Evolutionary conservation across 1,284 basidiomycete genomes (phyloP), one percentile per base, ranked within the genome.

Genomic region (Kwoniella shivajii): DNA sequence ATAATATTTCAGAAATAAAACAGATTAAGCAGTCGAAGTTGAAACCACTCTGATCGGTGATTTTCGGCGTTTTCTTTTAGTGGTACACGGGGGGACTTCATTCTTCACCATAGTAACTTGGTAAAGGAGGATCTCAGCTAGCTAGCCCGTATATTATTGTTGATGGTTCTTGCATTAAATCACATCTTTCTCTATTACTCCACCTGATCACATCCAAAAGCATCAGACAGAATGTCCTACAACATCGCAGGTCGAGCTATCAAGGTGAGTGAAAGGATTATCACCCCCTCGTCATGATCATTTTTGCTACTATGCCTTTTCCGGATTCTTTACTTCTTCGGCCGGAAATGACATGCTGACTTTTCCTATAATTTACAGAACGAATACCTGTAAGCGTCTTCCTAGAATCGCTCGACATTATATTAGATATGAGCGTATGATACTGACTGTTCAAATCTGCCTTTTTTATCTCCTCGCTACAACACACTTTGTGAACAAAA

Each of bases 161-260:
- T n/a, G n/a, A n/a, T n/a, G n/a, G n/a, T n/a, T n/a, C n/a, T n/a
- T n/a, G n/a, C n/a, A n/a, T n/a, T n/a, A n/a, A n/a, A n/a, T n/a
- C n/a, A 43, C 30, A 27, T 26, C 13, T 27, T 42, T 38, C 38
- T 37, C 26, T 31, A 31, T 36, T 38, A 14, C 42, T n/a, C 48
- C 54, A 41, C 33, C 33, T 34, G 34, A 55, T 39, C 41, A 54
- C 31, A 14, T 29, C 29, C 3, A 41, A 42, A 22, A 18, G 16
- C 54, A 59, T 41, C 41, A 36, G n/a, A 34, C 61, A 75, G 57
- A 56, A 78, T 78, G 77, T 78, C 77, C 42, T 78, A 78, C 75
- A 68, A 50, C 54, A 78, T 78, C 66, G 74, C 74, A 48, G 77
- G 77, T 64, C 60, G 63, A 60, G 71, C 67, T 61, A 76, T 78